These are phyloP conservation scores for Trichomonas tenax DNA, from an alignment of 208 protist species.

Conservation along the genomic window DNA sequence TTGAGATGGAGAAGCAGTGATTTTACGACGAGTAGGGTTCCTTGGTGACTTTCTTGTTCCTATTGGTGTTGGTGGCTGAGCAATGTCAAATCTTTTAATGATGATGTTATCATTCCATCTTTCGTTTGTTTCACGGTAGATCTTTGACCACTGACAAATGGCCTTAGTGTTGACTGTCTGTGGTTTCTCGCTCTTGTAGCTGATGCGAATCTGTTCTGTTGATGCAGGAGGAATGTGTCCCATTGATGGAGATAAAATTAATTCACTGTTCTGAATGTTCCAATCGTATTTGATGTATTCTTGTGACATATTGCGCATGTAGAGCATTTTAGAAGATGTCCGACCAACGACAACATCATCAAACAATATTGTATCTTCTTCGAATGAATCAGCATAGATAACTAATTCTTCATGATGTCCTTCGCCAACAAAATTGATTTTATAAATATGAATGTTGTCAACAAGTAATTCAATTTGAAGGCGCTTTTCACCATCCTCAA, in stretches of 20 bases:
- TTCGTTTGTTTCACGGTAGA: not conserved
- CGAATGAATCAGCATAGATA: not conserved
- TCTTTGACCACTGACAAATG: not conserved
- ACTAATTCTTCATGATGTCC: not conserved
- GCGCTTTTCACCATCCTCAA: not conserved
- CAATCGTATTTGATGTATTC: not conserved
- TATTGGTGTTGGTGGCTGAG: not conserved
- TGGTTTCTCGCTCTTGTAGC: not conserved
- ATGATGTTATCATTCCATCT: not conserved
- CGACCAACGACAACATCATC: not conserved
- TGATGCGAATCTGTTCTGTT: not conserved
- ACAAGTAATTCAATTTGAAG: not conserved
- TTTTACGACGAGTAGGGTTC: not conserved
- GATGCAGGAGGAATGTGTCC: not conserved
- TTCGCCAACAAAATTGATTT: not conserved
- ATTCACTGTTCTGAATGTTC: not conserved
- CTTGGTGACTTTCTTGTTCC: not conserved
- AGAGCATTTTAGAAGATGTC: not conserved
- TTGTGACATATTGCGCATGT: not conserved
- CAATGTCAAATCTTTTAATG: not conserved
- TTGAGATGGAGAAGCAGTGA: not conserved
- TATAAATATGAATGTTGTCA: not conserved
- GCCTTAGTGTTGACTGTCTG: not conserved
- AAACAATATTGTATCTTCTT: not conserved
- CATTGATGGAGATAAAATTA: not conserved